Conservation (phyloP, 1,139 yeast genomes). For the Geotrichum bryndzae region DNA sequence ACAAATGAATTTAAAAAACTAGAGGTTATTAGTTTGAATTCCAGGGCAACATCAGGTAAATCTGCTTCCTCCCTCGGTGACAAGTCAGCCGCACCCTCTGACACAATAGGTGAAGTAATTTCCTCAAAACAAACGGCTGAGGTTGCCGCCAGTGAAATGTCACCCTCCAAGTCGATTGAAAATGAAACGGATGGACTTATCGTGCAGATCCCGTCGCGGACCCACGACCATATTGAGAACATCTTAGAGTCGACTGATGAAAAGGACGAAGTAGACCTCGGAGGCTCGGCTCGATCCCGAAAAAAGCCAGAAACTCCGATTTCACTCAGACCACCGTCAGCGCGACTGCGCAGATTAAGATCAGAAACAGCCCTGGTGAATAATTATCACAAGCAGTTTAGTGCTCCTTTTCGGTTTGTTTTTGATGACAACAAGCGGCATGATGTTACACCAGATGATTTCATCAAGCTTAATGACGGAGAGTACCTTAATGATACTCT, state of each 20-base stretch:
- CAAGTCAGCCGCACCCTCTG: neutral
- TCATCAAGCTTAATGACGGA: conserved; percentile 35
- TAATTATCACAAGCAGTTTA: conserved; percentile 15
- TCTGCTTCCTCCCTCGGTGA: neutral
- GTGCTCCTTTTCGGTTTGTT: conserved; percentile 22
- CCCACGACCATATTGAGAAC: neutral
- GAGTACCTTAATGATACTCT: conserved; percentile 40
- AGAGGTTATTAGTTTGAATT: neutral
- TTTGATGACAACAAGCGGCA: conserved; percentile 30
- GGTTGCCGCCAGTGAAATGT: neutral
- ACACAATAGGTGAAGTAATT: neutral
- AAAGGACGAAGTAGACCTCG: neutral
- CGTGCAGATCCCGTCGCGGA: neutral
- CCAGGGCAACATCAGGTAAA: neutral
- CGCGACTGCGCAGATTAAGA: neutral
- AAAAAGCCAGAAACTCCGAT: neutral
- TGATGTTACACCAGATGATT: conserved; percentile 32
- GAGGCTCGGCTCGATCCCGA: neutral
- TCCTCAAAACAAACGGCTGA: neutral
- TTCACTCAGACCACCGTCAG: neutral
- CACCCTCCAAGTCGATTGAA: neutral
- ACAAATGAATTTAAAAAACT: neutral
- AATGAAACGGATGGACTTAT: neutral
- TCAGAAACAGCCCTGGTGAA: neutral
- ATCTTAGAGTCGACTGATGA: neutral